Evolutionary conservation across 148 eudicot genomes (phyloP).

Genomic region (Amaranthus cruentus): DNA sequence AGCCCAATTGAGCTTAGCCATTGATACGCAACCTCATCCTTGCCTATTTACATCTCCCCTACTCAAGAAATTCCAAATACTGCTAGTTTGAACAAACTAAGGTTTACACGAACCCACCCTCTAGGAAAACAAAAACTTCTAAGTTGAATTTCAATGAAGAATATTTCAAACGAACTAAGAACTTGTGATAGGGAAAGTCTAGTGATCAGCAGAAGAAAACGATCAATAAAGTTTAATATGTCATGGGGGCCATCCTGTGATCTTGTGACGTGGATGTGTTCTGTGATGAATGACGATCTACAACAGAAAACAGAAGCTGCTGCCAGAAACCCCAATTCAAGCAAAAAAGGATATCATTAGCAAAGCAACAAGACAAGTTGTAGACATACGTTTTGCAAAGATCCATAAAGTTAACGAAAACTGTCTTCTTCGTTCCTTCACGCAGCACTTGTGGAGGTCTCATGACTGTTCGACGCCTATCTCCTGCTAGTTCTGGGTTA

Average conservation of each 20-base stretch:
- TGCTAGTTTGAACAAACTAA: neutral
- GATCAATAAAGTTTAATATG: neutral
- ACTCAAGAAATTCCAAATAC: neutral
- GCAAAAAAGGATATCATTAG: neutral
- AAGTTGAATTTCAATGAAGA: neutral
- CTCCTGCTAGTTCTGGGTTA: slow-evolving; percentile 97
- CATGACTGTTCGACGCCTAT: slow-evolving; percentile 91
- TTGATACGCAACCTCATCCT: neutral
- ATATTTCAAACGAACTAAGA: neutral
- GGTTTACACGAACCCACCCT: neutral
- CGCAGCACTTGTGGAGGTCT: slow-evolving; percentile 98
- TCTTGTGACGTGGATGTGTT: neutral
- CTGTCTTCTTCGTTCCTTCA: slow-evolving; percentile 98
- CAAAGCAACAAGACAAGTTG: neutral
- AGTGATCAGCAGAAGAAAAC: neutral
- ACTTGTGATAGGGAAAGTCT: neutral
- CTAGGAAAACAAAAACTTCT: neutral
- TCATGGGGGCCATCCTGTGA: neutral
- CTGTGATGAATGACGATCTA: neutral
- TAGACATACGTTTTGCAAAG: slow-evolving; percentile 78
- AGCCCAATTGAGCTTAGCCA: neutral
- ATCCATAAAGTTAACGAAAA: slow-evolving; percentile 91
- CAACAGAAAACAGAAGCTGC: neutral
- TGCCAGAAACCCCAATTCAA: neutral
- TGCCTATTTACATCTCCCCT: neutral